Evolutionary conservation across 2,329 filamentous ascomycete species (phyloP), one percentile per base, ranked within the genome.

Genomic region (Fusarium sp.): DNA sequence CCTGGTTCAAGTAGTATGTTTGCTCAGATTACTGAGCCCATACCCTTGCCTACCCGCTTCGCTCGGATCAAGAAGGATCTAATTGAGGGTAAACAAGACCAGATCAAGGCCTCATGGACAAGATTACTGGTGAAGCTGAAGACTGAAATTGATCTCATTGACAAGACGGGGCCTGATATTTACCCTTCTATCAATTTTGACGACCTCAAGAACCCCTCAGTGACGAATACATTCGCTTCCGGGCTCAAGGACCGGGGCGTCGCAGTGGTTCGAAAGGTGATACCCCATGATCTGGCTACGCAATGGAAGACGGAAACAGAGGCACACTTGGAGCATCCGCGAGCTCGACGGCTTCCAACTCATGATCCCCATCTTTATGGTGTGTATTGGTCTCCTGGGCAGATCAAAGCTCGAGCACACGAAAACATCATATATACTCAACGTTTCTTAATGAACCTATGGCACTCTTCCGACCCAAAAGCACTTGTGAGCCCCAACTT

Each of bases 301-400:
- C 45, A 79, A n/a, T 86, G 84, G 75, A 89, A 89, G 73, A 77
- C 81, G 22, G 81, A 85, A 44, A 81, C 86, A 10, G 80, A 82
- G 58, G 80, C 83, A 8, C 90, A 91, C 70, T 82, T 90, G 20
- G 76, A 79, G 14, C 90, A 90, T 71, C 80, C 81, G 3, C 73
- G 69, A 45, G 54, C 73, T 71, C 76, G 49, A 79, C 71, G 65
- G 20, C 81, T 81, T 34, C 73, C 77, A 5, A 71, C 75, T 1
- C 70, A 76, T 7, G 74, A 79, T 52, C 75, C 77, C 12, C 76
- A 81, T 53, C 72, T 81, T 0, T 77, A 77, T 54, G 79, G 79
- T 14, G 72, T 83, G 2, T 83, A 79, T 61, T 83, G 81, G 81
- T 81, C 80, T 14, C 77, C 78, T 8, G 75, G 80, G 2, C 81